Base-by-base conservation (phyloP, 2,329 filamentous ascomycete genomes). In the Chaetomium sp. region DNA sequence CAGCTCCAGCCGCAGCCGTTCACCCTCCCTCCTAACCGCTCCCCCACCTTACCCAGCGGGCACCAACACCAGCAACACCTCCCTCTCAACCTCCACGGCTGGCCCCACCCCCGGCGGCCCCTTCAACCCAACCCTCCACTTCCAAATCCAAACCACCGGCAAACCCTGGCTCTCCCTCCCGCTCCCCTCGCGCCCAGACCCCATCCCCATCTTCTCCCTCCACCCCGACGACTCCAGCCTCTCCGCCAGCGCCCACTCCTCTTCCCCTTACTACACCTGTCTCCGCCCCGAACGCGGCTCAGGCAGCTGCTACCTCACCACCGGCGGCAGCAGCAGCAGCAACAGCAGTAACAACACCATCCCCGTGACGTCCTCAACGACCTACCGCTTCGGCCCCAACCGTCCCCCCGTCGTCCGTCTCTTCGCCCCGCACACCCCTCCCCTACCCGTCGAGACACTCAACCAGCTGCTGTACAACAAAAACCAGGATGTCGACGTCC, bases 351-450 rank as follows among this genome's bases (percentile, higher is more conserved):
- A 11, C 9, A 14, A n/a, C 41, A 4, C 37, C 35, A 59, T 52
- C 41, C 55, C 63, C 10, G 67, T 5, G 62, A 82, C n/a, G 76
- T 74, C 59, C 71, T 66, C 19, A 1, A 85, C 81, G 0, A 75
- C 72, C 3, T 85, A 85, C 67, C 77, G 75, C 59, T 83, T 78
- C 62, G 81, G 82, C 0, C 80, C 80, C 1, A 73, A 72, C 42
- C 72, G 74, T 2, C 73, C 78, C 6, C 81, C 82, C 3, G 67
- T 73, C 44, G 68, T 86, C 32, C 62, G 65, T 2, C 58, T 73
- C n/a, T 60, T 64, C 40, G 27, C 54, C 19, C 59, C 55, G 2
- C 63, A 1, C 57, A 71, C 19, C 56, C 58, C 47, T 52, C 48
- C 37, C 53, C 33, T 45, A 48, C 45, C 56, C 47, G 34, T 66